phyloP scores from a whole-genome alignment of 2,329 filamentous ascomycete genomes.

The Pseudogymnoascus pannorum region DNA sequence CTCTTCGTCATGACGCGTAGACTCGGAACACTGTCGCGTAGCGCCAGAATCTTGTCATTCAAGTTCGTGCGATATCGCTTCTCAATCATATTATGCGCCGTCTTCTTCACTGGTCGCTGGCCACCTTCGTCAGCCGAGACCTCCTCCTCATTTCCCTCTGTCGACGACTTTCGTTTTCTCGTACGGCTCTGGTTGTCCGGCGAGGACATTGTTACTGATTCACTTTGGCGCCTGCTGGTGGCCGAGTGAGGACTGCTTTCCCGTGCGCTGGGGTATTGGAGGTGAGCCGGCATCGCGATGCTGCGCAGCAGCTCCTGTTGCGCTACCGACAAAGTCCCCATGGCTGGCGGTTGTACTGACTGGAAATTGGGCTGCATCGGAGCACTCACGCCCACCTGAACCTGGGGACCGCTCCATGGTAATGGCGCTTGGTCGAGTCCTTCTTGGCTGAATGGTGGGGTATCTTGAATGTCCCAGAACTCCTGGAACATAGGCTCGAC shows the following conservation, averaged over 20 bases:
- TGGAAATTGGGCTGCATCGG: conserved; percentile 18
- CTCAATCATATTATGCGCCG: conserved; percentile 96
- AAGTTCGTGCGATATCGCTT: conserved; percentile 94
- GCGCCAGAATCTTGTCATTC: conserved; percentile 91
- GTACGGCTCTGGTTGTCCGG: conserved; percentile 48
- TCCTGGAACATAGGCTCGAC: conserved; percentile 21
- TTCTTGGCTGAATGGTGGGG: conserved; percentile 24
- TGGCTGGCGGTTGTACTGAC: conserved; percentile 17
- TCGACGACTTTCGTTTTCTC: conserved; percentile 65
- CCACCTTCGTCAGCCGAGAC: conserved; percentile 52
- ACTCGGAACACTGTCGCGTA: conserved; percentile 87
- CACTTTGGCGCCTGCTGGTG: conserved; percentile 39
- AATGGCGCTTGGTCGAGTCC: conserved; percentile 28
- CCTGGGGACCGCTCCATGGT: conserved; percentile 26
- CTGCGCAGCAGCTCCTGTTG: conserved; percentile 54
- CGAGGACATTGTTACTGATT: conserved; percentile 42
- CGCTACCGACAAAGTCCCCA: conserved; percentile 45
- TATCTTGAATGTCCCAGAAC: conserved; percentile 23
- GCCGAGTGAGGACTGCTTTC: conserved; percentile 49
- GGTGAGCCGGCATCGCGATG: conserved; percentile 57
- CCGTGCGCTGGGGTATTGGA: conserved; percentile 41
- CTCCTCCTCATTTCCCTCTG: conserved; percentile 48
- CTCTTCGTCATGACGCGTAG: conserved; percentile 76
- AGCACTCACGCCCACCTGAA: conserved; percentile 16
- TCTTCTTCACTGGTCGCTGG: conserved; percentile 68